Percentiles rank a stretch among this genome's conserved stretches.
These are phyloP conservation scores for Sordaria brevicollis DNA, from an alignment of 495 filamentous ascomycete genomes.

Conservation along the genomic window DNA sequence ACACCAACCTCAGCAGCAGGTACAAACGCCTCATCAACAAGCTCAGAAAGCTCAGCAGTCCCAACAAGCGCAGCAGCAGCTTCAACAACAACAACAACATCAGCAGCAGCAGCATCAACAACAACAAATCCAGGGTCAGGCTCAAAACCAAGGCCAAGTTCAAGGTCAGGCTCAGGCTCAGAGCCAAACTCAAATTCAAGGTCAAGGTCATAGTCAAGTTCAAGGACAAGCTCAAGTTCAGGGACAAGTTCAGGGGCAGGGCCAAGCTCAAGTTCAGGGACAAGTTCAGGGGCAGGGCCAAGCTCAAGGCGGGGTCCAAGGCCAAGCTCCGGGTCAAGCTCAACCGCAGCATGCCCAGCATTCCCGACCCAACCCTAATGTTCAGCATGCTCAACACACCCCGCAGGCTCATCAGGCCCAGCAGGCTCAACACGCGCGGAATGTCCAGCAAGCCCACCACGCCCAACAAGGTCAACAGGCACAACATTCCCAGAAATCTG, in stretches of 20 bases:
- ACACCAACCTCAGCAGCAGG: background rate
- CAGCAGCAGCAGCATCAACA: background rate
- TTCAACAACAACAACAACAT: background rate
- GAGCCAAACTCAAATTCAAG: background rate
- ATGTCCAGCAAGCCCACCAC: background rate
- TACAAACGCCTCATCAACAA: background rate
- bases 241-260: background rate
- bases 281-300: background rate
- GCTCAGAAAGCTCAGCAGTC: background rate
- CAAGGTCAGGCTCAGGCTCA: background rate
- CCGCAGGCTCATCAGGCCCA: background rate
- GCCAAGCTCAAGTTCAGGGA: background rate
- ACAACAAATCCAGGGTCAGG: background rate
- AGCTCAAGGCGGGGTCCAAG: background rate
- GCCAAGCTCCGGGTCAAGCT: background rate
- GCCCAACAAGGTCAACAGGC: conserved; percentile 2
- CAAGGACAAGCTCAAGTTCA: background rate
- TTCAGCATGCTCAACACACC: background rate
- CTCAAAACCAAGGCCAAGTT: background rate
- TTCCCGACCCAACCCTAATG: conserved; percentile 7
- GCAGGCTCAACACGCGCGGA: background rate
- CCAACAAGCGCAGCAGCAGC: background rate
- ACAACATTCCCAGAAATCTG: conserved; percentile 8
- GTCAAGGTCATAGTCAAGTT: background rate
- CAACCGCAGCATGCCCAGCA: conserved; percentile 5